Evolutionary conservation across 1,284 basidiomycete genomes (phyloP), one percentile per base, ranked within the genome.

Genomic region (Cryptococcus hybrid): DNA sequence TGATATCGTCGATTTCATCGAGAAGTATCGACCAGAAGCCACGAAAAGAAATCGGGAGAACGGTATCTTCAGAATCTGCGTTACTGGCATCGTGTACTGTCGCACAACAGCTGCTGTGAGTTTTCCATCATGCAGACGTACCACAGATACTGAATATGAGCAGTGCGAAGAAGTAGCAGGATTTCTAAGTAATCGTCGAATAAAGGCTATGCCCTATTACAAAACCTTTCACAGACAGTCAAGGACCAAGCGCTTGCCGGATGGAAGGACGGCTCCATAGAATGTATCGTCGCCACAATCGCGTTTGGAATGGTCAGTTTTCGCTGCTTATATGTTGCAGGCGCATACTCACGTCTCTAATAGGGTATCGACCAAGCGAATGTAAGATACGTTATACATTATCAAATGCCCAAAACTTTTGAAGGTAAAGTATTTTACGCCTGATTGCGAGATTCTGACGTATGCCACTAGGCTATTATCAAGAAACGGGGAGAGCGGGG

Each of bases 401-500:
- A 70, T 86, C 89, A 93, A 72, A 74, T 91, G 47, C 88, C 89
- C 0, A 89, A 88, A 71, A 89, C 88, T 56, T 85, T 92, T 59
- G 90, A 92, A 82, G 89, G 89, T 85, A 5, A 1, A 39, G 6
- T 18, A 8, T n/a, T 45, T 5, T 51, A 15, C n/a, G 12, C 24
- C 15, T 18, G 18, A 11, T 12, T 53, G 18, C 51, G 56, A 5
- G 56, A 42, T 2, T 49, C 57, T 39, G 15, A 38, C 24, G 47
- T 24, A 24, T 49, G 34, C 34, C 44, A 18, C 7, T 54, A 90
- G 90, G 88, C 0, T 93, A 87, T 75, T 93, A 93, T 70, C 91
- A 93, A 71, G 90, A 93, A 73, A 92, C 90, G 52, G 89, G 89
- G 38, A 82, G 90, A 58, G 91, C 88, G 45, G 91, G 90, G n/a